Percentiles rank a stretch among this genome's conserved stretches.
These are phyloP conservation scores for Saksenaea vasiformis DNA, from an alignment of 371 early-diverging fungal genomes.

Conservation along the genomic window DNA sequence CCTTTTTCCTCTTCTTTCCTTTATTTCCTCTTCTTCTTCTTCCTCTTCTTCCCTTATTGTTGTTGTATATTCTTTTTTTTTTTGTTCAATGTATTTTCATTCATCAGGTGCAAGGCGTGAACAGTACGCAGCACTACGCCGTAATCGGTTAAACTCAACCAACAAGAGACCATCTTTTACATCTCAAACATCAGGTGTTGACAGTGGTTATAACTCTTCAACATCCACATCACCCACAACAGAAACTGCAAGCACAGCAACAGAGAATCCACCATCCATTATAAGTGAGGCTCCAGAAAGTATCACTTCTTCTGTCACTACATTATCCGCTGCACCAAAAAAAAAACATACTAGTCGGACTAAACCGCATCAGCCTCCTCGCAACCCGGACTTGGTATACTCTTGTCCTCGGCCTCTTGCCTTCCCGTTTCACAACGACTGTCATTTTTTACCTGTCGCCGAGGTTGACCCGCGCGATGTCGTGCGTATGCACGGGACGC, in stretches of 20 bases:
- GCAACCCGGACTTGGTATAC: constrained; percentile 49
- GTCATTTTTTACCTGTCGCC: constrained; percentile 52
- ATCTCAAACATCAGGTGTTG: constrained; percentile 37
- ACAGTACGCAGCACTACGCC: constrained; percentile 32
- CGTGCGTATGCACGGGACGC: constrained; percentile 28
- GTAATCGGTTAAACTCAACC: constrained; percentile 15
- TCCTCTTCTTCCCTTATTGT: not conserved
- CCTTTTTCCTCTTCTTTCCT: constrained; percentile 14
- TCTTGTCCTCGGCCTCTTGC: constrained; percentile 52
- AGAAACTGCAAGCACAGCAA: constrained; percentile 9
- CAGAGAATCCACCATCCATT: constrained; percentile 8
- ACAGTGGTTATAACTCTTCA: constrained; percentile 47
- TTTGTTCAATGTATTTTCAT: constrained; percentile 34
- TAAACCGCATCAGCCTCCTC: constrained; percentile 25
- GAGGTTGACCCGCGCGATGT: constrained; percentile 55
- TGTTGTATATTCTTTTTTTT: constrained; percentile 9
- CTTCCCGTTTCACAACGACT: constrained; percentile 58
- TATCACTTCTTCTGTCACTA: constrained; percentile 12
- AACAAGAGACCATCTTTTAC: constrained; percentile 34
- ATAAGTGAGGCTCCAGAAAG: not conserved
- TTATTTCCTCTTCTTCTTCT: constrained; percentile 7
- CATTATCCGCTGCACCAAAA: constrained; percentile 6
- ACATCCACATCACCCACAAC: constrained; percentile 32
- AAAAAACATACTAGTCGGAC: constrained; percentile 12
- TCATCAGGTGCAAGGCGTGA: constrained; percentile 43